phyloP scores from a whole-genome alignment of 768 basidiomycete species.

The Pulveroboletus frians region DNA sequence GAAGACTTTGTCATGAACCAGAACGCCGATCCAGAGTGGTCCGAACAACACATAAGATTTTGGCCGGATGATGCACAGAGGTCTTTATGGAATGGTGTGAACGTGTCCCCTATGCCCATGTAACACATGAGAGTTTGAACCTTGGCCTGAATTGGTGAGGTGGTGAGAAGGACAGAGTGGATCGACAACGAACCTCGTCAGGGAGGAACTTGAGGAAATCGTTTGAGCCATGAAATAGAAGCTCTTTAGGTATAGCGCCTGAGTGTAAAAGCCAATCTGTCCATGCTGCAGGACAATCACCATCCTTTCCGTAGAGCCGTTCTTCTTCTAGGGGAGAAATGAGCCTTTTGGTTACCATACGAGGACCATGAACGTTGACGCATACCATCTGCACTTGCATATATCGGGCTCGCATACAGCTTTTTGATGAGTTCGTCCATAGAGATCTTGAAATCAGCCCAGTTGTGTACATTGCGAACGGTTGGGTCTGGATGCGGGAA shows the following conservation, averaged over 20 bases:
- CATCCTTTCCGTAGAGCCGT: conserved; percentile 75
- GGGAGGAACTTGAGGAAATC: conserved; percentile 60
- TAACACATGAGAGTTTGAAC: conserved; percentile 86
- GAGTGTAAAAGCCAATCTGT: conserved; percentile 49
- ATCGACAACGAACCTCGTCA: conserved; percentile 37
- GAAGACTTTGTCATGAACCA: conserved; percentile 82
- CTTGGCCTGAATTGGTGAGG: conserved; percentile 37
- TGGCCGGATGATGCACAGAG: conserved; percentile 80
- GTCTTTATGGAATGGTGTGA: conserved; percentile 82
- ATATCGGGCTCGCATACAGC: conserved; percentile 34
- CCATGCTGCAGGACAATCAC: conserved; percentile 64
- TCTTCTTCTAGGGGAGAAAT: conserved; percentile 41
- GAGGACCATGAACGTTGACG: background rate
- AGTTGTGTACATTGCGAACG: conserved; percentile 59
- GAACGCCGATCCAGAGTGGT: conserved; percentile 64
- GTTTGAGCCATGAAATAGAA: conserved; percentile 49
- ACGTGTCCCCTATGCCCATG: conserved; percentile 75
- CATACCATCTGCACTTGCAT: conserved; percentile 39
- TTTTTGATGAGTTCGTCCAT: conserved; percentile 49
- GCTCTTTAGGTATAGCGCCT: conserved; percentile 44
- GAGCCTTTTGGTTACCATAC: background rate
- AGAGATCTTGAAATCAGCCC: conserved; percentile 48
- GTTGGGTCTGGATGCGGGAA: conserved; percentile 35
- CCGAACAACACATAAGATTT: conserved; percentile 82
- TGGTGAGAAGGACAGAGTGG: background rate